Evolutionary conservation across 2,329 filamentous ascomycete species (phyloP), one percentile per base, ranked within the genome.

Genomic region (Cylindrodendrum hubeiense): DNA sequence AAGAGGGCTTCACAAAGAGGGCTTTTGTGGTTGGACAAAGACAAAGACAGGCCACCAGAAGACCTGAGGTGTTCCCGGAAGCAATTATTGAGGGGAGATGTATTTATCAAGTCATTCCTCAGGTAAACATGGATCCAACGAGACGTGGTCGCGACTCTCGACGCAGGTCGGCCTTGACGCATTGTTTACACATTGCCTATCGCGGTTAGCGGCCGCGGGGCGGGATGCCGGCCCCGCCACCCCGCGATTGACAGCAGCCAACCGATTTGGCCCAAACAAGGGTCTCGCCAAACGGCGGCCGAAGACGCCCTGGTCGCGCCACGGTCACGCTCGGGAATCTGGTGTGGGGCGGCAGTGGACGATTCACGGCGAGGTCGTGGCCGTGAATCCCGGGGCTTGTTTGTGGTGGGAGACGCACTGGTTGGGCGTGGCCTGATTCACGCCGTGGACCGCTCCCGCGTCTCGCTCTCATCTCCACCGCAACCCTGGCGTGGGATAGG

Each of bases 111-210:
- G 61, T 50, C 50, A 52, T 33, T 33, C 28, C 34, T 26, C 61
- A 52, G 56, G 46, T 65, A 66, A 69, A 72, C 70, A 70, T 58
- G 63, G 51, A 58, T 61, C 50, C 46, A 39, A 12, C 33, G 58
- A 53, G 62, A 65, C 55, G 65, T 64, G 63, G 55, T 63, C 55
- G 52, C 52, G 62, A 59, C 50, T 63, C 64, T 58, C 50, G 46
- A 64, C 62, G 65, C 64, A 65, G 59, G 51, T 65, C 64, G 43
- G 21, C 55, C 43, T 22, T 39, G 28, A 21, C 53, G 63, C 59
- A 73, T 79, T 84, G 82, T 85, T 86, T 85, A 84, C 81, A 77
- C 77, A 76, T 79, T 83, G 71, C 83, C 81, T 71, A 71, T 79
- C 68, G 6, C 6, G 77, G 78, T 54, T 84, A 82, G 83, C 71